Evolutionary conservation across 208 protist species (phyloP).

Genomic region (Tritrichomonas foetus): DNA sequence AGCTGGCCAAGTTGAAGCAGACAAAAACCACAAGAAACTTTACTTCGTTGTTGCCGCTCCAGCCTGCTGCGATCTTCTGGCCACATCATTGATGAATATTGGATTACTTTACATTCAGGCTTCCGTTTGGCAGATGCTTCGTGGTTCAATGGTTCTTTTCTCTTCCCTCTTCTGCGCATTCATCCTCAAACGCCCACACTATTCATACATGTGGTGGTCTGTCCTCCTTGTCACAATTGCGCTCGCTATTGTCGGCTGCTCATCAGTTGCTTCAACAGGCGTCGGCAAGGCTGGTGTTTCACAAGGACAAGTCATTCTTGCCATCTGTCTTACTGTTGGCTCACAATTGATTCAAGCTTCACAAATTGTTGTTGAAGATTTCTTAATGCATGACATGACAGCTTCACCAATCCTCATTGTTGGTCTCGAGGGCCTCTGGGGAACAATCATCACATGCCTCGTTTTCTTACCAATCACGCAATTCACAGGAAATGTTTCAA

Average conservation of each 20-base stretch:
- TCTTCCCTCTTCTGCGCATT: slow-evolving; percentile 12
- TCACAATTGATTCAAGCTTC: slow-evolving; percentile 13
- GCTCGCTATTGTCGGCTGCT: not conserved
- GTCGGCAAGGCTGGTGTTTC: slow-evolving; percentile 18
- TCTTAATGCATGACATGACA: not conserved
- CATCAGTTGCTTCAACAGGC: not conserved
- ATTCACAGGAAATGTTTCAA: not conserved
- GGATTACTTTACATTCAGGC: slow-evolving; percentile 21
- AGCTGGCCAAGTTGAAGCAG: too few relatives aligned
- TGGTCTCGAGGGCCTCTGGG: not conserved
- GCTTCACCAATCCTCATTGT: not conserved
- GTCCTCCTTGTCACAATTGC: not conserved
- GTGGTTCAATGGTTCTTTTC: slow-evolving; percentile 41
- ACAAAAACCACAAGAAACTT: too few relatives aligned
- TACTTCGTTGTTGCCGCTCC: not conserved
- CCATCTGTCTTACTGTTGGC: not conserved
- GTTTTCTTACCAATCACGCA: not conserved
- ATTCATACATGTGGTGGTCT: slow-evolving; percentile 36
- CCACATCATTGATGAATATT: not conserved
- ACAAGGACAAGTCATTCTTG: not conserved
- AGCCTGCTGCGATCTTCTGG: not conserved
- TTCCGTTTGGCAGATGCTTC: slow-evolving; percentile 35
- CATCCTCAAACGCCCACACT: slow-evolving; percentile 33
- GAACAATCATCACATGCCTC: not conserved
- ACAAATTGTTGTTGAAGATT: slow-evolving; percentile 34